Evolutionary conservation across 352 stramenopile genomes (phyloP), one percentile per base, ranked within the genome.

Genomic region (Achlya hypogyna): DNA sequence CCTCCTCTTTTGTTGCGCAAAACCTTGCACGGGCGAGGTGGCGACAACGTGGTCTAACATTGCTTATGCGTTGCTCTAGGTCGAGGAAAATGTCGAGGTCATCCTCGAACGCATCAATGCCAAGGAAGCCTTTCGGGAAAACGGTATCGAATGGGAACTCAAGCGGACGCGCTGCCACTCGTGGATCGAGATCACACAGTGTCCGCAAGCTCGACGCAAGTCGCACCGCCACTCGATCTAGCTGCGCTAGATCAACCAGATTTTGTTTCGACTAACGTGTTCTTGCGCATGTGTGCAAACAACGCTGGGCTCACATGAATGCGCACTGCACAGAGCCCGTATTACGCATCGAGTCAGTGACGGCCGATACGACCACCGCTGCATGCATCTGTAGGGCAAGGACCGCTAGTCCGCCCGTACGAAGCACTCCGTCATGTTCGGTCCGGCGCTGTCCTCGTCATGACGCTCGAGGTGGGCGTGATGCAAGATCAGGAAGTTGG

Each of bases 181-280:
- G 60, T 67, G 60, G 60, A 67, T 67, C 27, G 60, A 67, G 43
- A 53, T 67, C 32, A 51, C 60, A n/a, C 60, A 67, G 18, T 45
- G 60, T 23, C 54, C 54, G 2, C 31, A 45, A 2, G 35, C 14
- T 2, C 54, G 54, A 29, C 54, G 54, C 32, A 34, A 51, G 54
- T 64, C 38, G 25, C 49, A 22, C 40, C 20, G 51, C 20, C 51
- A 35, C 28, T 58, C 25, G 28, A 38, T 38, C 28, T 58, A 4
- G 25, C 20, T 32, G 20, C 22, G 38, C 38, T 18, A 45, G n/a
- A n/a, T n/a, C n/a, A n/a, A n/a, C n/a, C n/a, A n/a, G n/a, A n/a
- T n/a, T n/a, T n/a, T n/a, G n/a, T n/a, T n/a, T n/a, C n/a, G n/a
- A n/a, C n/a, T n/a, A n/a, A n/a, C n/a, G n/a, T n/a, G n/a, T n/a